phyloP scores from a whole-genome alignment of 192 early-diverging fungal genomes.

The Umbelopsis vinacea region DNA sequence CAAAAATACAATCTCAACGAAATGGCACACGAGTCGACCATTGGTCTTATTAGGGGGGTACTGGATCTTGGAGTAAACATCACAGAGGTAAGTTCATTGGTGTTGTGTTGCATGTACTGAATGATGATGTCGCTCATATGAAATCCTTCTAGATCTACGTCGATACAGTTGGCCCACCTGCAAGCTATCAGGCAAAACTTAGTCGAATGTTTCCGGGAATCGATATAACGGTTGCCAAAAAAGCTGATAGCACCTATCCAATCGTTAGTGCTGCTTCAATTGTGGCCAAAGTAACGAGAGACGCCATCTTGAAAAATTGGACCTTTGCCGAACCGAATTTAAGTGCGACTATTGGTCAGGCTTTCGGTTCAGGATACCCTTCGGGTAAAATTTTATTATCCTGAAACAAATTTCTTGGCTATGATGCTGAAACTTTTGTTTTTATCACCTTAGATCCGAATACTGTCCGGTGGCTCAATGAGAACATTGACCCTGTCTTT shows the following conservation, averaged over 20 bases:
- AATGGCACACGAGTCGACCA: conserved; percentile 93
- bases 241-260: conserved; percentile 92
- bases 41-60: conserved; percentile 73
- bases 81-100: conserved; percentile 54
- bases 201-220: conserved; percentile 75
- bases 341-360: conserved; percentile 50
- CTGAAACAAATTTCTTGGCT: not conserved
- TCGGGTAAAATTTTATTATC: conserved; percentile 51
- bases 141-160: conserved; percentile 71
- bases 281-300: conserved; percentile 91
- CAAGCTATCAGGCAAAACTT: conserved; percentile 83
- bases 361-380: conserved; percentile 93
- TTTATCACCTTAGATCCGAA: conserved; percentile 72
- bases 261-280: conserved; percentile 97
- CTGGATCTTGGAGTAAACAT: conserved; percentile 70
- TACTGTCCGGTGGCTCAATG: conserved; percentile 84
- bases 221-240: conserved; percentile 86
- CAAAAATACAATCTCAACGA: conserved; percentile 91
- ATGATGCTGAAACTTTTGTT: not conserved
- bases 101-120: not conserved
- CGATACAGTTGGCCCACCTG: conserved; percentile 95
- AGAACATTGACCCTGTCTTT: conserved; percentile 83
- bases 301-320: conserved; percentile 69
- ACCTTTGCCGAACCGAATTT: conserved; percentile 61
- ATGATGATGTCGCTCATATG: not conserved